Base-by-base conservation (phyloP, 2,329 filamentous ascomycete genomes). In the Stemphylium vesicarium region DNA sequence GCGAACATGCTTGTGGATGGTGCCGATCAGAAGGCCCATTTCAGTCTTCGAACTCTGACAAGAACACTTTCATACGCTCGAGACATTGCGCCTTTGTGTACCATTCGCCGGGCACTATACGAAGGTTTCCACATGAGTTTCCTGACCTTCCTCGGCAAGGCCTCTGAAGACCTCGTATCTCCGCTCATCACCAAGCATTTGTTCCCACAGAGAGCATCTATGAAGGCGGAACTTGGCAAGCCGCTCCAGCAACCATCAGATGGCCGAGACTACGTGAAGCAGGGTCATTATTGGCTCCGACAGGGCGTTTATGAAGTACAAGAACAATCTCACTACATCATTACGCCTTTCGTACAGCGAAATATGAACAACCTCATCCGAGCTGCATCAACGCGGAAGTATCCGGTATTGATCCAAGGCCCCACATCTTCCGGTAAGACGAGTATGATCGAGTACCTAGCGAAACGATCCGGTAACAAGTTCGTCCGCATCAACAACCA, bases 401-500 rank as follows among this genome's bases (percentile, higher is more conserved):
- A 96, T 73, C 96, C 95, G 0, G 91, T 99, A 43, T 82, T 99
- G 9, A 90, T 99, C 16, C 95, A 99, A 75, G 95, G 95, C 3
- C 95, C 96, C 11, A 99, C 95, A 0, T 99, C 96, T 4, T 91
- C 94, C 11, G 95, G 95, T 61, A 99, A 99, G 77, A 99, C 95
- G 0, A 98, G 94, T 76, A 99, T 99, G 95, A 96, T 99, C 37
- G 94, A 98, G 76, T 97, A 96, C 72, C 83, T 99, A 33, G 94
- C 96, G n/a, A 95, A 96, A 69, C 89, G 91, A 50, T 98, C 92
- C 26, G 95, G 96, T 3, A 96, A 99, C 73, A 95, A 91, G 70
- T 99, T 98, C 71, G 92, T 99, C 38, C 87, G 95, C 56, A 99
- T 99, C 81, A 99, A 99, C 78, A 99, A 99, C 65, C 95, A 99